phyloP scores from a whole-genome alignment of 129 eudicot genomes.

The Dittrichia graveolens region DNA sequence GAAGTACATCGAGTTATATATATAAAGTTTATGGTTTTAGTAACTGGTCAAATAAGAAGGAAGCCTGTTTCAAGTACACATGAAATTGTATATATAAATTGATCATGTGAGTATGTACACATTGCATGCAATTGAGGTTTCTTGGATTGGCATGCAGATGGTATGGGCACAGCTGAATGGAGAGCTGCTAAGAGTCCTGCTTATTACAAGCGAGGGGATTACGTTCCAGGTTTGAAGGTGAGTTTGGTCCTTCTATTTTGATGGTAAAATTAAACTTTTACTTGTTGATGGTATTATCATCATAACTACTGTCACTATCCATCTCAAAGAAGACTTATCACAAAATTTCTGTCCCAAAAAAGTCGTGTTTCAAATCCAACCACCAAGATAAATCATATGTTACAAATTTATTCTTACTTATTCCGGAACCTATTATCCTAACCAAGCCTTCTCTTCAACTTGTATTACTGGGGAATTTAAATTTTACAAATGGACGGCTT shows the following conservation, averaged over 20 bases:
- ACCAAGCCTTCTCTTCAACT: no score
- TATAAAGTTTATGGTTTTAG: not conserved
- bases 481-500: not conserved
- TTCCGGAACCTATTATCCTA: not conserved
- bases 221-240: conserved; percentile 99
- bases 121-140: conserved; percentile 19
- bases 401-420: not conserved
- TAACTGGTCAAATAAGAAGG: conserved; percentile 14
- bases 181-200: conserved; percentile 98
- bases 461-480: no score
- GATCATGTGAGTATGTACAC: not conserved
- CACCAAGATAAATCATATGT: not conserved
- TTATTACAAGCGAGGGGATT: conserved; percentile 97
- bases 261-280: not conserved
- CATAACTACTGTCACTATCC: not conserved
- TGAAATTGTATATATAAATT: not conserved
- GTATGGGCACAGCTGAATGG: conserved; percentile 99
- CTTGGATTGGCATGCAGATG: conserved; percentile 62
- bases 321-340: not conserved
- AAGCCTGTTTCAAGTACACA: not conserved
- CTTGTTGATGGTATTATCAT: not conserved
- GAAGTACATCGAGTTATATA: not conserved
- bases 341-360: not conserved
- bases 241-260: conserved; percentile 10
- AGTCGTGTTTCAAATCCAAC: not conserved